Conservation (phyloP, 148 eudicot species). For the Selenicereus undatus region DNA sequence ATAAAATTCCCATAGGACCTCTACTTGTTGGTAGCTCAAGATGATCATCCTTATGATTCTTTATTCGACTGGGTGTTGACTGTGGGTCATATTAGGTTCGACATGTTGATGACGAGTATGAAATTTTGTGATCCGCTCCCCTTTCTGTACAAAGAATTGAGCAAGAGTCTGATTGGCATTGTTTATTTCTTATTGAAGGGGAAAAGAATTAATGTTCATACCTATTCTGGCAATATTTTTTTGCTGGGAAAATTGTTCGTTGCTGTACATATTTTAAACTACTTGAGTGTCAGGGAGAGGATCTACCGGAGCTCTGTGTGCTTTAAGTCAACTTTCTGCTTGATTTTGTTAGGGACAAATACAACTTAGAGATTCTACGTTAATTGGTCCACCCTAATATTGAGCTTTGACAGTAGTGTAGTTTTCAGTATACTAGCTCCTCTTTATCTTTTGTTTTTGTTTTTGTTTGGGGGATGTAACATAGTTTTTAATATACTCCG, state of each 20-base stretch:
- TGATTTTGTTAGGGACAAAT: neutral
- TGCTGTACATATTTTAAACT: neutral
- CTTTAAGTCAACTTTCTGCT: neutral
- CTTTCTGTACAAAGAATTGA: slow-evolving; percentile 25
- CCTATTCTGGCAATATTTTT: neutral
- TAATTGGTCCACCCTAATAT: too few relatives aligned
- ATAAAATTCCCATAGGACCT: slow-evolving; percentile 14
- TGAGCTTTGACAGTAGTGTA: too few relatives aligned
- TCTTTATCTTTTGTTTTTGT: too few relatives aligned
- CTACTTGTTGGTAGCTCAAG: slow-evolving; percentile 8
- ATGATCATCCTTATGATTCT: slow-evolving; percentile 18
- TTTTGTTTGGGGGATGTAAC: too few relatives aligned
- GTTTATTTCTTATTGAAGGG: neutral
- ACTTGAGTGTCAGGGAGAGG: neutral
- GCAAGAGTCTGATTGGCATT: slow-evolving; percentile 5
- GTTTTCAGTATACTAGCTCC: too few relatives aligned
- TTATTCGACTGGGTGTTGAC: slow-evolving; percentile 3
- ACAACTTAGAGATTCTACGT: too few relatives aligned
- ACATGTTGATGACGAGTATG: slow-evolving; percentile 6
- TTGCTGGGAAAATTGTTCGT: neutral
- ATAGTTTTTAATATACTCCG: too few relatives aligned
- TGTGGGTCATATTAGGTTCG: slow-evolving; percentile 15
- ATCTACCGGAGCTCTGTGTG: neutral
- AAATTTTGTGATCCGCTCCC: slow-evolving; percentile 23
- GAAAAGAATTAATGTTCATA: neutral